These are phyloP conservation scores for Cadophora sp. DNA, from an alignment of 2,329 filamentous ascomycete genomes.

Conservation along the genomic window DNA sequence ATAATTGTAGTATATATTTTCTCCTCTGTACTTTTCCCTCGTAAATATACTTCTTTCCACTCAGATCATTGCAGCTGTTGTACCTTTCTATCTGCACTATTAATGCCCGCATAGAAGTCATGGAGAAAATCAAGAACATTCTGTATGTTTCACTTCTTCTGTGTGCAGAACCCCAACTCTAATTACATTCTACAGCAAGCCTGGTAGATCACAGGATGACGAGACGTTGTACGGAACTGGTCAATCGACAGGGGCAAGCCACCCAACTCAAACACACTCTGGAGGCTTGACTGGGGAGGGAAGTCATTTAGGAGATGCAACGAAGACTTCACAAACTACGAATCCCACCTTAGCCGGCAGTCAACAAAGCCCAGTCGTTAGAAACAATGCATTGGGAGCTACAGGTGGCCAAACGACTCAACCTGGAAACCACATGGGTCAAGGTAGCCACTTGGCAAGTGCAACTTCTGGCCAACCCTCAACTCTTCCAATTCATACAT, in stretches of 20 bases:
- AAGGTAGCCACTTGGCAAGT: slow-evolving; percentile 30
- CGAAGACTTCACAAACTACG: slow-evolving; percentile 7
- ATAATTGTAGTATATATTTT: neutral
- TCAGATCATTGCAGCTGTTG: neutral
- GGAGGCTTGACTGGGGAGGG: slow-evolving; percentile 26
- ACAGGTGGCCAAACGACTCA: neutral
- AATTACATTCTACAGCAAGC: slow-evolving; percentile 1
- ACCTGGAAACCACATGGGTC: slow-evolving; percentile 13
- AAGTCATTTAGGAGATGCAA: slow-evolving; percentile 26
- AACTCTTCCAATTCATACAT: slow-evolving; percentile 13
- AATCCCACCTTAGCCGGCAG: neutral
- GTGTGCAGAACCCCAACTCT: neutral
- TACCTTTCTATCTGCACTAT: neutral
- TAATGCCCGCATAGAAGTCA: slow-evolving; percentile 28
- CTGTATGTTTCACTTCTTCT: slow-evolving; percentile 35
- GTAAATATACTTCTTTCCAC: neutral
- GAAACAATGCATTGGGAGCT: neutral
- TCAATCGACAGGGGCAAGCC: slow-evolving; percentile 15
- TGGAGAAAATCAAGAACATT: slow-evolving; percentile 46
- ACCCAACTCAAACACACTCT: slow-evolving; percentile 6
- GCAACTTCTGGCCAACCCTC: slow-evolving; percentile 14
- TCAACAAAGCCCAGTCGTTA: neutral
- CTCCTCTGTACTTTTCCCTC: neutral
- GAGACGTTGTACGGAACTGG: slow-evolving; percentile 39
- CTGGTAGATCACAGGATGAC: slow-evolving; percentile 33